These are phyloP conservation scores for Botryotinia calthae DNA, from an alignment of 2,329 filamentous ascomycete genomes.

Conservation along the genomic window DNA sequence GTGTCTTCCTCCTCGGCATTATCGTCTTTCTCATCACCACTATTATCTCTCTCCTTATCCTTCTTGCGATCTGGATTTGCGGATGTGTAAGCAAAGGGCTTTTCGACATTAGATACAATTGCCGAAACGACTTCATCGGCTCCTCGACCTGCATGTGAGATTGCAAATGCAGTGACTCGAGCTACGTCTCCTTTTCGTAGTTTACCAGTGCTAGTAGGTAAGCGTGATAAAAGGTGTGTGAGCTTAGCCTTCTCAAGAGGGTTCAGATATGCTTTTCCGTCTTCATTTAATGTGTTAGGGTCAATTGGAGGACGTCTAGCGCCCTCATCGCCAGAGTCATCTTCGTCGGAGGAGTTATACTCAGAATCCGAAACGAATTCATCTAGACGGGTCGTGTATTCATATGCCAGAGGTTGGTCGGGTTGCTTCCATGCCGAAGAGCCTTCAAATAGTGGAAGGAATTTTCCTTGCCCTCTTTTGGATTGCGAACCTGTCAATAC, in stretches of 20 bases:
- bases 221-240: conserved; percentile 74
- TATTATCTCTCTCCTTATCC: conserved; percentile 36
- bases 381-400: conserved; percentile 72
- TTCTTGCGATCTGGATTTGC: conserved; percentile 60
- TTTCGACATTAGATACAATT: conserved; percentile 77
- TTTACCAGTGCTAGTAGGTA: conserved; percentile 72
- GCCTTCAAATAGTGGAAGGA: conserved; percentile 70
- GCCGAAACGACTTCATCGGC: conserved; percentile 90
- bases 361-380: conserved; percentile 82
- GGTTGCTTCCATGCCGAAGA: conserved; percentile 76
- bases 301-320: conserved; percentile 44
- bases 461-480: conserved; percentile 49
- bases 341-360: conserved; percentile 84
- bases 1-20: conserved; percentile 55
- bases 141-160: conserved; percentile 79
- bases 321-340: conserved; percentile 58
- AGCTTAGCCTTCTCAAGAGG: conserved; percentile 83
- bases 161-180: conserved; percentile 81
- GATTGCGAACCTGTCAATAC: conserved; percentile 65
- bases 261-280: conserved; percentile 62
- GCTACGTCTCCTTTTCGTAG: conserved; percentile 84
- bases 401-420: conserved; percentile 70
- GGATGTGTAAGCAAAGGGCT: conserved; percentile 69
- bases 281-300: conserved; percentile 32
- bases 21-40: conserved; percentile 43